Percentiles rank a stretch among this genome's conserved stretches.
Evolutionary conservation across 441 rosid genomes (phyloP).

Genomic region (Iberis amara): DNA sequence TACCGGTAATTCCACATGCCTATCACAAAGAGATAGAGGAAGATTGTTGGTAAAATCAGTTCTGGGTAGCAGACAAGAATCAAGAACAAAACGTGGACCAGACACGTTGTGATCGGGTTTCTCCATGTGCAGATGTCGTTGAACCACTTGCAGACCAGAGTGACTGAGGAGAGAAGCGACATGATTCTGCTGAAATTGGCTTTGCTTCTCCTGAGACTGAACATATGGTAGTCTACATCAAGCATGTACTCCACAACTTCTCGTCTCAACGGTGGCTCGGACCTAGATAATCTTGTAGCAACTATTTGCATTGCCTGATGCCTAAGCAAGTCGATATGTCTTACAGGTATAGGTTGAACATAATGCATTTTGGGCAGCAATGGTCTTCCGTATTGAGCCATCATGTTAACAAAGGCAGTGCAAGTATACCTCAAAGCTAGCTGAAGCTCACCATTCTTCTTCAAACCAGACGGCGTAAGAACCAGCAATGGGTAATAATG

Average conservation of each 20-base stretch:
- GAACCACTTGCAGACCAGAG: conserved; percentile 53
- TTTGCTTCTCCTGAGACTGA: conserved; percentile 60
- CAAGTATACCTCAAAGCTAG: conserved; percentile 62
- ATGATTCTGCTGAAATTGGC: conserved; percentile 61
- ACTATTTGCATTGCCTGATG: conserved; percentile 64
- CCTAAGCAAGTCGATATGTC: conserved; percentile 48
- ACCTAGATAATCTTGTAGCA: conserved; percentile 45
- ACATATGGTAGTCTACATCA: conserved; percentile 63
- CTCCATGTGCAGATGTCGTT: conserved; percentile 51
- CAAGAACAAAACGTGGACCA: conserved; percentile 50
- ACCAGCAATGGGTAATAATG: conserved; percentile 59
- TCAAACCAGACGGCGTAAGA: conserved; percentile 47
- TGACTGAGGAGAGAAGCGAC: conserved; percentile 44
- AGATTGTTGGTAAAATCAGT: conserved; percentile 52
- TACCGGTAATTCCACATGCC: conserved; percentile 66
- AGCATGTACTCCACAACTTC: conserved; percentile 66
- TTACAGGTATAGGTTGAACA: conserved; percentile 48
- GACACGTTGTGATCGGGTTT: conserved; percentile 55
- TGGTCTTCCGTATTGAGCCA: conserved; percentile 56
- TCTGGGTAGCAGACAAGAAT: conserved; percentile 65
- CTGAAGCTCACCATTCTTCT: conserved; percentile 59
- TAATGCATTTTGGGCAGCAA: conserved; percentile 72
- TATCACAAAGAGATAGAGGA: conserved; percentile 59
- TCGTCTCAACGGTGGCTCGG: conserved; percentile 61
- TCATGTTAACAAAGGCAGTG: conserved; percentile 57